Evolutionary conservation across 148 eudicot genomes (phyloP), one percentile per base, ranked within the genome.

Genomic region (Heliamphora exappendiculata): DNA sequence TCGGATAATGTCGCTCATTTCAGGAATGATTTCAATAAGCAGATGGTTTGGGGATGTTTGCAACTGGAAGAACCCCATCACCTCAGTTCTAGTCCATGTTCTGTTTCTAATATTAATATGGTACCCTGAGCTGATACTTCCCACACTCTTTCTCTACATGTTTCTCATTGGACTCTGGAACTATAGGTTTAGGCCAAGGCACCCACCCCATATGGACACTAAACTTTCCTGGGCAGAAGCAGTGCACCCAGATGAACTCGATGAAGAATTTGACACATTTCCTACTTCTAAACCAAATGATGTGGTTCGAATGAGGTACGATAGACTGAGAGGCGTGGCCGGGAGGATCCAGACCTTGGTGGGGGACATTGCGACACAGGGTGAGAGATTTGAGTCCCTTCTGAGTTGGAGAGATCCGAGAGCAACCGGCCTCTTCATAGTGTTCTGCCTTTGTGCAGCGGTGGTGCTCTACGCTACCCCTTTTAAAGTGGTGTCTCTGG

Each of bases 221-320:
- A 84, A 75, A 70, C 86, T 84, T 49, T 84, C 86, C 1, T 85
- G 83, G 83, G 85, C 85, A 1, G 87, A 82, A 67, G 79, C 77
- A 42, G 83, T 75, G 31, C 76, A 77, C 34, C 85, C 76, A 3
- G 83, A 85, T 51, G 85, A 82, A 78, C 83, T 85, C 7, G 85
- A 85, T 34, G 85, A 85, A 70, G 85, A 85, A 59, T 85, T 85
- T 49, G 86, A 81, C 79, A 85, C 87, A 28, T 85, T 85, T 41
- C 87, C 87, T 11, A 77, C 81, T 4, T 76, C 85, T 3, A 79
- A 64, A 22, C 79, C 78, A 10, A 70, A 72, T 8, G 85, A 85
- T 42, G 29, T 70, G 0, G 81, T 82, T 4, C 67, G 85, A 13
- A 82, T 82, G 84, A 76, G 87, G 78, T 82, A 85, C 9, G 85